Percentiles rank a stretch among this genome's conserved stretches.
Conservation (phyloP, 495 filamentous ascomycete species). For the Talaromyces stipitatus region DNA sequence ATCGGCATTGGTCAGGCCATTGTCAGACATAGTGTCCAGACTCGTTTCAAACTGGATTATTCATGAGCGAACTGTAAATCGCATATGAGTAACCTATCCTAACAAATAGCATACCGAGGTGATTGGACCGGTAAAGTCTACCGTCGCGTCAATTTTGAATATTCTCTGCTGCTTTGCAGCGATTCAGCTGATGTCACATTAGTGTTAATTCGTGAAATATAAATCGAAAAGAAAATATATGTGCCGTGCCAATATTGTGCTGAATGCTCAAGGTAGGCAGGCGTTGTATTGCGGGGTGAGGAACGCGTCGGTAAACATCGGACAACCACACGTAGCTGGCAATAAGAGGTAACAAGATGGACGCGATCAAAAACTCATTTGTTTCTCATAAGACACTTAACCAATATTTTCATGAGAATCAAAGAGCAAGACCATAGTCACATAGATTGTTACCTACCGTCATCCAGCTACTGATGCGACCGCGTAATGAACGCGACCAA, state of each 20-base stretch:
- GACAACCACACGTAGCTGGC: background rate
- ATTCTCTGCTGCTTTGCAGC: background rate
- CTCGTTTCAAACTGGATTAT: constrained; percentile 6
- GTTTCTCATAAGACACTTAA: background rate
- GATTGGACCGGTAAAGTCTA: background rate
- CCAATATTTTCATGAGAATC: background rate
- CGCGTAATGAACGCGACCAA: constrained; percentile 2
- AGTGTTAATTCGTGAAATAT: background rate
- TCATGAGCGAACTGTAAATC: background rate
- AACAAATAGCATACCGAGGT: background rate
- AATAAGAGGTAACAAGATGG: background rate
- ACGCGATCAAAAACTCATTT: background rate
- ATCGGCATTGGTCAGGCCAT: constrained; percentile 31
- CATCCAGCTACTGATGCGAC: background rate
- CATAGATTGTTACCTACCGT: background rate
- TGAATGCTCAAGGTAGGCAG: background rate
- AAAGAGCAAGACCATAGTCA: background rate
- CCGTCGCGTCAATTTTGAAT: background rate
- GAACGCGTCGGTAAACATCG: constrained; percentile 4
- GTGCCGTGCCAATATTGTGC: background rate
- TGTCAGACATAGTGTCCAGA: constrained; percentile 31
- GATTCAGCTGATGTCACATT: background rate
- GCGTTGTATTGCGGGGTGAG: background rate
- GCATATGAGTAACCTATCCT: background rate
- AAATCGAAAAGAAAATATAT: background rate